These are phyloP conservation scores for Globisporangium takayamanum DNA, from an alignment of 352 stramenopile species.

Conservation along the genomic window DNA sequence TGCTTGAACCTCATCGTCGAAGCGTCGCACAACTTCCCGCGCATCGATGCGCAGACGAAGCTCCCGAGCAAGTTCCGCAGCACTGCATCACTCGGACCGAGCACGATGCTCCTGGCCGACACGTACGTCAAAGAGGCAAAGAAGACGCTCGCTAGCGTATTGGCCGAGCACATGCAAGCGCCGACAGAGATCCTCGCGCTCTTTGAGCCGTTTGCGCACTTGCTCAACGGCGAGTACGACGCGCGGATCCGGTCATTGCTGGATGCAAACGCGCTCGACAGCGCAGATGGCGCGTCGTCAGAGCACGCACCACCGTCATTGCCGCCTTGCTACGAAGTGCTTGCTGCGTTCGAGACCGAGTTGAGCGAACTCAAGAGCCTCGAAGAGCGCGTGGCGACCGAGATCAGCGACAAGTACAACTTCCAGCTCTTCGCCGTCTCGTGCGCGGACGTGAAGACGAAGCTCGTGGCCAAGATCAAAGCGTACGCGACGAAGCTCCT, in stretches of 20 bases:
- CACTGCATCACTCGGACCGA: constrained; percentile 64
- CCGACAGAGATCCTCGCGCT: constrained; percentile 58
- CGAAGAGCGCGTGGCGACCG: constrained; percentile 34
- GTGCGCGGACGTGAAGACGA: constrained; percentile 83
- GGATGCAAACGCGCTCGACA: constrained; percentile 16
- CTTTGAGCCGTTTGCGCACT: constrained; percentile 67
- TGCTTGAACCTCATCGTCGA: constrained; percentile 74
- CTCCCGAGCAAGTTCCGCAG: constrained; percentile 57
- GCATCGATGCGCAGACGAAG: constrained; percentile 80
- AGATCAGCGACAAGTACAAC: constrained; percentile 82
- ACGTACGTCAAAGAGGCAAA: constrained; percentile 73
- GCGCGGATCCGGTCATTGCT: constrained; percentile 48
- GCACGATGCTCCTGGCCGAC: constrained; percentile 76
- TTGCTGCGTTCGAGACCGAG: constrained; percentile 44
- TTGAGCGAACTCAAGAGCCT: constrained; percentile 43
- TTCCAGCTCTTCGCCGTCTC: constrained; percentile 89
- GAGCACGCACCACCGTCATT: constrained; percentile 1
- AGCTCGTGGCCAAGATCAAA: constrained; percentile 73
- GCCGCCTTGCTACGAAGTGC: constrained; percentile 31
- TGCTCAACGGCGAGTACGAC: constrained; percentile 82
- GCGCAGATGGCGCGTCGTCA: not conserved
- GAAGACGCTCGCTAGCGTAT: constrained; percentile 37
- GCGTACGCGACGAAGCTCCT: constrained; percentile 60
- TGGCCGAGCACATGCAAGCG: constrained; percentile 60
- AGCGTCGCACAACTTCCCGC: constrained; percentile 82